Base-by-base conservation (phyloP, 2,329 filamentous ascomycete species). In the Aspergillus ustus region DNA sequence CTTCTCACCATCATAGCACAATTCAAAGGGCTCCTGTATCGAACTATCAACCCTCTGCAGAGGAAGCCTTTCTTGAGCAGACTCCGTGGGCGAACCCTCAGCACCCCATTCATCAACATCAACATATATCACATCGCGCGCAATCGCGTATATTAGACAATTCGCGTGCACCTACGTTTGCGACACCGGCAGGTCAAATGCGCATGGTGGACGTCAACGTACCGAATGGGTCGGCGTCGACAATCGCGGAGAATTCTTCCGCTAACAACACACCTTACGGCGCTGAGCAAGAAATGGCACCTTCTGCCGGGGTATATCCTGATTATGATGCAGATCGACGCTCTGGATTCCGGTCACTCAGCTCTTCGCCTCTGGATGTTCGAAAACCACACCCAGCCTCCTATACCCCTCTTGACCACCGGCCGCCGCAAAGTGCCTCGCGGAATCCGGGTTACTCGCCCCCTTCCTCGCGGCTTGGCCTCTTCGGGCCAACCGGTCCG, bases 81-180 rank as follows among this genome's bases (percentile, higher is more conserved):
- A 96, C 91, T 5, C 90, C 93, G 1, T 97, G 93, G 93, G 92
- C 93, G 40, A 96, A 96, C 73, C 92, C 93, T 19, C 91, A 94
- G 67, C 89, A 92, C 72, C 88, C 90, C 7, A 85, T 87, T 9
- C 89, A 92, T 72, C 84, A 86, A 63, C 73, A 80, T 64, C 74
- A 80, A 57, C 75, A 79, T 46, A 77, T 80, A 45, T 77, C 73
- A 28, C 70, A 73, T 57, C 69, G 77, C 45, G 70, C 72, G 3
- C 75, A 73, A 51, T 66, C 61, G 28, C 70, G 69, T 56, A 63
- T 73, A 8, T 74, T 74, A 25, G 78, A 77, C 59, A 67, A 73
- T 34, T 71, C 74, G 5, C 72, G 75, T 25, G 68, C 73, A 17
- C 72, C 72, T 52, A 70, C 75, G 40, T 78, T 75, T 60, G 70